Evolutionary conservation across 1,284 basidiomycete genomes (phyloP).

Genomic region (Thecaphora thlaspeos): DNA sequence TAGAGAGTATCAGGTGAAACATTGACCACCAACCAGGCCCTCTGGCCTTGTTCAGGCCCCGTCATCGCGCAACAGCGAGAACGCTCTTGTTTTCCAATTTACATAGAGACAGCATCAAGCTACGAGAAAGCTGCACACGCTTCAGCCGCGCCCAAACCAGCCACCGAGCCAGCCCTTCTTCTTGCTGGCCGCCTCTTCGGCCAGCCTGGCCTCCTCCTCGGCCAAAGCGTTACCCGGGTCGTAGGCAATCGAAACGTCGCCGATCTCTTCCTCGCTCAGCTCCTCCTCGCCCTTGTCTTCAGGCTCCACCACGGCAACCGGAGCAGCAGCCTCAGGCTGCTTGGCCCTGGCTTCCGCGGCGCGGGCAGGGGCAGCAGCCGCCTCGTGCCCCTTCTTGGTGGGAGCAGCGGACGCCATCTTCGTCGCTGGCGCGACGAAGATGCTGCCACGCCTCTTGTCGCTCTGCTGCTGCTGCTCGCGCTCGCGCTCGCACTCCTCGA

Average conservation of each 20-base stretch:
- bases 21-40: too few species aligned
- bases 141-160: constrained; percentile 42
- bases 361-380: constrained; percentile 5
- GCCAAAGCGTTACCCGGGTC: constrained; percentile 41
- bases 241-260: constrained; percentile 30
- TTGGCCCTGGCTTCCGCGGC: constrained; percentile 8
- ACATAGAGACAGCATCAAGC: too few species aligned
- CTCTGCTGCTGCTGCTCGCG: constrained; percentile 7
- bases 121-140: too few species aligned
- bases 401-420: too few species aligned
- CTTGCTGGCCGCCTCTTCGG: constrained; percentile 27
- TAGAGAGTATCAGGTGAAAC: too few species aligned
- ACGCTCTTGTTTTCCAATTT: too few species aligned
- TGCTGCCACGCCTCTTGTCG: too few species aligned
- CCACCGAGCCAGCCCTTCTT: constrained; percentile 52
- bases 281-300: constrained; percentile 16
- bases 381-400: too few species aligned
- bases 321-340: constrained; percentile 10
- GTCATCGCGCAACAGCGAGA: too few species aligned
- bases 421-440: too few species aligned
- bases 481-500: constrained; percentile 26
- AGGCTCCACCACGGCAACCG: constrained; percentile 2
- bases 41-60: too few species aligned
- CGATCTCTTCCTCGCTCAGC: constrained; percentile 14
- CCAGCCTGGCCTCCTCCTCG: constrained; percentile 37